Conservation (phyloP, 2,329 filamentous ascomycete genomes). For the Didymosphaeria variabile region DNA sequence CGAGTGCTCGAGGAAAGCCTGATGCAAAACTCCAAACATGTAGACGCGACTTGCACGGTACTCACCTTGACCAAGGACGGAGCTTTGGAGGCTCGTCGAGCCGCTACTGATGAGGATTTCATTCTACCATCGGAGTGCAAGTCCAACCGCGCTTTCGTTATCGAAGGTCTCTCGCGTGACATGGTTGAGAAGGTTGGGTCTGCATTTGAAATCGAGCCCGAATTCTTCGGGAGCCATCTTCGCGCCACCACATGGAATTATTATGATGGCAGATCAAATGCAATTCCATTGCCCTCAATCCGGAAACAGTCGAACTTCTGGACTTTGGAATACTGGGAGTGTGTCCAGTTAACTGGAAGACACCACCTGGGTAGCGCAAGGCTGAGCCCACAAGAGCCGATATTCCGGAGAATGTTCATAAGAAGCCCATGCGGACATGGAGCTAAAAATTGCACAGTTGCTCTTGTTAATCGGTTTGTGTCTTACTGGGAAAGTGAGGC, state of each 20-base stretch:
- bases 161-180: neutral
- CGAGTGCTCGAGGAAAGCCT: neutral
- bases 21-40: neutral
- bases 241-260: conserved; percentile 8
- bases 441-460: neutral
- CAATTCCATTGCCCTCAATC: conserved; percentile 9
- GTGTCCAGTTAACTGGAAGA: neutral
- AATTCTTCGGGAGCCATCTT: conserved; percentile 13
- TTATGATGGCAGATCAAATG: conserved; percentile 11
- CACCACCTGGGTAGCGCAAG: neutral
- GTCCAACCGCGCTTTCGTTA: neutral
- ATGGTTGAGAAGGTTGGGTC: conserved; percentile 7
- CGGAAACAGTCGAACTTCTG: conserved; percentile 5
- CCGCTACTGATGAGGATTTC: neutral
- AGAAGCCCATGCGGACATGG: neutral
- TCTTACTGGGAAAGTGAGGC: neutral
- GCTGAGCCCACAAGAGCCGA: neutral
- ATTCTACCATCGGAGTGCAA: neutral
- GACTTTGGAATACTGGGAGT: conserved; percentile 11
- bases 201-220: conserved; percentile 10
- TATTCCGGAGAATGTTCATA: neutral
- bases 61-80: neutral
- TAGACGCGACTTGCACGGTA: neutral
- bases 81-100: neutral
- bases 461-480: neutral